Conservation (phyloP, 257 asterid genomes). For the Petrea volubilis region DNA sequence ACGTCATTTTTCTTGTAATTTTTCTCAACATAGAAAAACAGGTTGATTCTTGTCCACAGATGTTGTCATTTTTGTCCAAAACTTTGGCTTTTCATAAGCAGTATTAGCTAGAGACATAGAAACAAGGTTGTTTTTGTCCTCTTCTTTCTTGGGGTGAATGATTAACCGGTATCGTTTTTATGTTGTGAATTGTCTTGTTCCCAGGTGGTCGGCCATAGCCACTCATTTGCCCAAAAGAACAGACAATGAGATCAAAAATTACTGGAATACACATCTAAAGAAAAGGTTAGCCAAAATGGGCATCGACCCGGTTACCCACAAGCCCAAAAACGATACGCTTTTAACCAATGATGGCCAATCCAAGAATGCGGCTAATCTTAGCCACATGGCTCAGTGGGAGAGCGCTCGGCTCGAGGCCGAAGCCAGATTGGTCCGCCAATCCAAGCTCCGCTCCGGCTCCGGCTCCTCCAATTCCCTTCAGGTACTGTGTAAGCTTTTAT, state of each 20-base stretch:
- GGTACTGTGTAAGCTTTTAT: too few species aligned
- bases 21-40: conserved; percentile 7
- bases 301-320: conserved; percentile 87
- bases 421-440: conserved; percentile 72
- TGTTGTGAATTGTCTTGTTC: conserved; percentile 25
- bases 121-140: conserved; percentile 26
- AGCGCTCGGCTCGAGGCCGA: conserved; percentile 97
- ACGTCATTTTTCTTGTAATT: conserved; percentile 12
- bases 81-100: neutral
- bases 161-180: conserved; percentile 1
- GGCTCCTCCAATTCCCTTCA: conserved; percentile 27
- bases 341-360: conserved; percentile 67
- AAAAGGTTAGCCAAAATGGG: conserved; percentile 81
- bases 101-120: neutral
- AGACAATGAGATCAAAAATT: conserved; percentile 82
- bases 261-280: conserved; percentile 91
- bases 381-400: conserved; percentile 99
- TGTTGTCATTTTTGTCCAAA: neutral
- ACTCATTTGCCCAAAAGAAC: conserved; percentile 85
- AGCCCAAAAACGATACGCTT: conserved; percentile 73
- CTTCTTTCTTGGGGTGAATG: conserved; percentile 15
- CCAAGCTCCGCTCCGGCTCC: conserved; percentile 52
- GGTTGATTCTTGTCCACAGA: neutral
- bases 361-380: conserved; percentile 72
- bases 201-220: conserved; percentile 96